Base-by-base conservation (phyloP, 257 asterid genomes). In the Datura wrightii region DNA sequence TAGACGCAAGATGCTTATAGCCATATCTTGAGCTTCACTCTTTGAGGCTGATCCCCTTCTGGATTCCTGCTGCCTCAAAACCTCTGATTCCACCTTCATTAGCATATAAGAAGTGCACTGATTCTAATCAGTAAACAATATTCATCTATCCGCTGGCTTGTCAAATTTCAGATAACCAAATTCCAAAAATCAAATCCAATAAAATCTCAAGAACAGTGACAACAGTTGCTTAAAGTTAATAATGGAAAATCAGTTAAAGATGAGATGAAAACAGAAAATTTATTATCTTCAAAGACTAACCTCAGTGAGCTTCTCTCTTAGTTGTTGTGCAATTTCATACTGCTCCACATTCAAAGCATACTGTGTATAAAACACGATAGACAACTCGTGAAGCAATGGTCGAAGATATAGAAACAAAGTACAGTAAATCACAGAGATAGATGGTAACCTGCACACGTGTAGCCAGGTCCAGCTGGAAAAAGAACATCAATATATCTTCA, bases 21-120 rank as follows among this genome's bases (percentile, higher is more conserved):
- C 99, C 95, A 89, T 91, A 88, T 97, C 99, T 90, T 97, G 99
- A 91, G 92, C 98, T 89, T 94, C 99, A 88, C 94, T 92, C 89
- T 97, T 94, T 80, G 98, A 90, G 3, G 92, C 86, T 6, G 98
- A 89, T 39, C 98, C 99, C 85, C 92, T 93, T 92, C 90, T 91
- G 85, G 88, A 86, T 90, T 92, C 94, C 87, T 89, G 93, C 79
- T 90, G 94, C 85, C 85, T 93, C 83, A 93, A 82, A 89, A 93
- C 91, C 88, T 94, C 98, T 50, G 92, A 83, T 89, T 96, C 99
- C 87, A 96, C 99, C 99, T 96, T 91, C 86, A 85, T 59, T 60
- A 80, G 56, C 67, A 82, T 83, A 86, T 5, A 67, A 82, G 18
- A 6, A 74, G 42, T 3, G 3, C 31, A 5, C 46, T 3, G 34